phyloP scores from a whole-genome alignment of 2,329 filamentous ascomycete genomes.

The Scytalidium sp. region DNA sequence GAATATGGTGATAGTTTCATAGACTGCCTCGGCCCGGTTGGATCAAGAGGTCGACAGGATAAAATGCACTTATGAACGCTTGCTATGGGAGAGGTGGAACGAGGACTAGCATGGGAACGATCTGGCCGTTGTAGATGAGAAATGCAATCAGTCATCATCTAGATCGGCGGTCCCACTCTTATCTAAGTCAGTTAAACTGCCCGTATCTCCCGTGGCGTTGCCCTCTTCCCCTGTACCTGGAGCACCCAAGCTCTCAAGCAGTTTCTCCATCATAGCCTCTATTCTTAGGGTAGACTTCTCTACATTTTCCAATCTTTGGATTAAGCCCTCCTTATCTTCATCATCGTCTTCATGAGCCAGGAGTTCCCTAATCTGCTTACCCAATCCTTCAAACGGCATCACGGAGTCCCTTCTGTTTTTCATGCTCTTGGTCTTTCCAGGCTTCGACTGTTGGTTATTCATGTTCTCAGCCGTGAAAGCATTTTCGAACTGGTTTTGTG shows the following conservation, averaged over 20 bases:
- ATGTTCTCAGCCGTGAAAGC: constrained; percentile 11
- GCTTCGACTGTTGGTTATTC: constrained; percentile 2
- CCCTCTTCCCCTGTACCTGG: neutral
- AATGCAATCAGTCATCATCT: too few relatives aligned
- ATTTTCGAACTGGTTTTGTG: constrained; percentile 16
- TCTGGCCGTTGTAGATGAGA: too few relatives aligned
- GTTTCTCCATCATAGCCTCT: constrained; percentile 20
- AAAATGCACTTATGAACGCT: too few relatives aligned
- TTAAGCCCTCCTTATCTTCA: constrained; percentile 16
- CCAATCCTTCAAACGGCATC: constrained; percentile 21
- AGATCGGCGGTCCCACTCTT: constrained; percentile 16
- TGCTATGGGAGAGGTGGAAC: too few relatives aligned
- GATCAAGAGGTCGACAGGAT: too few relatives aligned
- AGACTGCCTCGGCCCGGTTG: too few relatives aligned
- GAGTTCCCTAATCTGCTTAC: constrained; percentile 16
- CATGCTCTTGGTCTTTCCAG: neutral
- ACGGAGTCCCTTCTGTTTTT: constrained; percentile 23
- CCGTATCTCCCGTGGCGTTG: neutral
- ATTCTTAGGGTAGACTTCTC: constrained; percentile 22
- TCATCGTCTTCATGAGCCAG: constrained; percentile 15
- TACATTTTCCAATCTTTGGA: constrained; percentile 17
- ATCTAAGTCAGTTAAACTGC: constrained; percentile 14
- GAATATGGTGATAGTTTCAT: too few relatives aligned
- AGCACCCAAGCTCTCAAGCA: constrained; percentile 20
- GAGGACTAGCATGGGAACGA: too few relatives aligned